phyloP scores from a whole-genome alignment of 1,284 basidiomycete species.

The Tranzscheliella williamsii region DNA sequence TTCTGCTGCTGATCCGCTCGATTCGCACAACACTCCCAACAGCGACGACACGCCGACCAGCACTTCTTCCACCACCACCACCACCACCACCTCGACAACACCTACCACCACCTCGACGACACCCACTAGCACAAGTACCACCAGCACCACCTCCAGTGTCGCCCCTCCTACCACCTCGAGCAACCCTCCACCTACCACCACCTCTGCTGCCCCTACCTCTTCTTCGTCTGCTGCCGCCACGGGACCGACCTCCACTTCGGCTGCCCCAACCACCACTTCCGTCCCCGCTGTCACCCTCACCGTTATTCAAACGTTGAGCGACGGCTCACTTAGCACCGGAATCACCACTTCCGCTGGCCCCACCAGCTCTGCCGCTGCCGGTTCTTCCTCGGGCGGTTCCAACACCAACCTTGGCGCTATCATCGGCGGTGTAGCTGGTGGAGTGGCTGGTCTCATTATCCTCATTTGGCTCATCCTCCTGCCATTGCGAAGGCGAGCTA shows the following conservation, averaged over 20 bases:
- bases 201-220: conserved; percentile 3
- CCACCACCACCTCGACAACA: conserved; percentile 3
- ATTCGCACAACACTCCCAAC: neutral
- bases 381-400: conserved; percentile 8
- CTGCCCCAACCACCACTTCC: conserved; percentile 2
- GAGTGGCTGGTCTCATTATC: conserved; percentile 39
- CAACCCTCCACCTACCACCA: conserved; percentile 1
- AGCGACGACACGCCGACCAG: neutral
- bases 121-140: conserved; percentile 5
- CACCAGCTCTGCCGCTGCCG: conserved; percentile 5
- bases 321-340: conserved; percentile 19
- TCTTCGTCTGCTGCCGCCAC: neutral
- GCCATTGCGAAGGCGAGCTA: conserved; percentile 35
- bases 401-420: conserved; percentile 43
- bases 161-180: neutral
- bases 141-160: conserved; percentile 3
- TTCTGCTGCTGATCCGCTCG: neutral
- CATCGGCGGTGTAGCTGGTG: conserved; percentile 47
- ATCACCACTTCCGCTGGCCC: conserved; percentile 3
- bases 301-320: conserved; percentile 13
- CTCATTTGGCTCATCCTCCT: conserved; percentile 43
- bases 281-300: conserved; percentile 34
- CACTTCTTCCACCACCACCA: conserved; percentile 5
- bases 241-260: neutral
- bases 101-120: conserved; percentile 5